A percentile compares a stretch with the other conserved stretches of the same genome.
Conservation (phyloP, 2,329 filamentous ascomycete species). For the Juglanconis sp. region DNA sequence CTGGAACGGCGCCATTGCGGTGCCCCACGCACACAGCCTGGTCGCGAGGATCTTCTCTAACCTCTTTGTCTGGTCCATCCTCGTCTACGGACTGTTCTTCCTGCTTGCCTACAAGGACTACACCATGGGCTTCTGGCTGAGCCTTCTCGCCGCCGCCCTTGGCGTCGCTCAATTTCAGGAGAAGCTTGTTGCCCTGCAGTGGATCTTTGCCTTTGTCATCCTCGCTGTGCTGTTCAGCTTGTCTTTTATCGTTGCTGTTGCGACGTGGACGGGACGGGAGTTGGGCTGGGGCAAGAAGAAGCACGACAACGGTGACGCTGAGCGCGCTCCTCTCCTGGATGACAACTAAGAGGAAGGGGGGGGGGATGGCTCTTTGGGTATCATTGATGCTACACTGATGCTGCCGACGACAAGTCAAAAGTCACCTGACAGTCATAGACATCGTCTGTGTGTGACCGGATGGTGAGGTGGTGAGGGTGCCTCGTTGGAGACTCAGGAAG, state of each 20-base stretch:
- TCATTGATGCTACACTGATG: neutral
- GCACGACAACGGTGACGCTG: constrained; percentile 41
- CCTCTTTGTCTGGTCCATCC: constrained; percentile 80
- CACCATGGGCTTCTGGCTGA: constrained; percentile 77
- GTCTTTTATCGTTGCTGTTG: constrained; percentile 63
- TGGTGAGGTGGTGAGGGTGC: too few relatives aligned
- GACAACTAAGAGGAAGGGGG: constrained; percentile 35
- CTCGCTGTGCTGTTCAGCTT: constrained; percentile 71
- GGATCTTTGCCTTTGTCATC: constrained; percentile 88
- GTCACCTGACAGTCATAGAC: too few relatives aligned
- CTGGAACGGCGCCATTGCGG: constrained; percentile 83
- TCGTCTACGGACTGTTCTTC: constrained; percentile 75
- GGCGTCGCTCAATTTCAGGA: constrained; percentile 74
- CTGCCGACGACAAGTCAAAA: neutral
- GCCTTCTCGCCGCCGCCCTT: constrained; percentile 68
- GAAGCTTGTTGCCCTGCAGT: constrained; percentile 76
- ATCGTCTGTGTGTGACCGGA: too few relatives aligned
- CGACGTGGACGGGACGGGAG: constrained; percentile 59
- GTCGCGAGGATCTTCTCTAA: constrained; percentile 80
- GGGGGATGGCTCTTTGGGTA: neutral
- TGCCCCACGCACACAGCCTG: constrained; percentile 63
- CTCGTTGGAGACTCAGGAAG: too few relatives aligned
- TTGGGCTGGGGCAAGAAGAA: constrained; percentile 45
- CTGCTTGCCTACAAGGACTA: constrained; percentile 70
- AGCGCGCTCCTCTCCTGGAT: constrained; percentile 60